A percentile compares a stretch with the other conserved stretches of the same genome.
phyloP scores from a whole-genome alignment of 75 land plant genomes.

The Selaginella moellendorffii region DNA sequence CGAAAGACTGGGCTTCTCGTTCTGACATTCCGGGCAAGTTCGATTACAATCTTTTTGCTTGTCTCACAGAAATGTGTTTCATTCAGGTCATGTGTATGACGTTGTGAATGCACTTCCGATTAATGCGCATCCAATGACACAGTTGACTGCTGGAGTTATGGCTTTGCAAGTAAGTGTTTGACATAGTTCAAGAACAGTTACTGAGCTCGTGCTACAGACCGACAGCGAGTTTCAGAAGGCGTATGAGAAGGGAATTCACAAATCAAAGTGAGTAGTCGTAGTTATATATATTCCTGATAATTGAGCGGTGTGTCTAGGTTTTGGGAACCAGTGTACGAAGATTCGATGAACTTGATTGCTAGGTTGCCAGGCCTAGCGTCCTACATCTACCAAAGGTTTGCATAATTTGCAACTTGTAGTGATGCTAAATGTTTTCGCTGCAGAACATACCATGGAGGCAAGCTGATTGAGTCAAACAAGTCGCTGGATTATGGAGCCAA shows the following conservation, averaged over 20 bases:
- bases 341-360: constrained; percentile 84
- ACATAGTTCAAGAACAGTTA: constrained; percentile 72
- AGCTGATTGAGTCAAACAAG: constrained; percentile 41
- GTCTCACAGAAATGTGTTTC: not conserved
- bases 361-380: constrained; percentile 70
- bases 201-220: constrained; percentile 35
- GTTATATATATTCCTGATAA: not conserved
- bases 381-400: constrained; percentile 83
- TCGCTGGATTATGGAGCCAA: constrained; percentile 93
- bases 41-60: not conserved
- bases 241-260: constrained; percentile 79
- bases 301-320: constrained; percentile 26
- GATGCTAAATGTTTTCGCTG: constrained; percentile 29
- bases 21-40: constrained; percentile 58
- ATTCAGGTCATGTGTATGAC: constrained; percentile 77
- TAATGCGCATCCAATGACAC: constrained; percentile 96
- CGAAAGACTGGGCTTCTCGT: constrained; percentile 56
- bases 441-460: constrained; percentile 70
- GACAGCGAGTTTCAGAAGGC: constrained; percentile 91
- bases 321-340: constrained; percentile 95
- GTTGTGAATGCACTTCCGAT: constrained; percentile 71
- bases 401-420: constrained; percentile 31
- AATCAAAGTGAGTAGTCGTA: constrained; percentile 58
- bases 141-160: constrained; percentile 83
- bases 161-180: constrained; percentile 67